Conservation (phyloP, 2,329 filamentous ascomycete species). For the Knoxdaviesia capensis region DNA sequence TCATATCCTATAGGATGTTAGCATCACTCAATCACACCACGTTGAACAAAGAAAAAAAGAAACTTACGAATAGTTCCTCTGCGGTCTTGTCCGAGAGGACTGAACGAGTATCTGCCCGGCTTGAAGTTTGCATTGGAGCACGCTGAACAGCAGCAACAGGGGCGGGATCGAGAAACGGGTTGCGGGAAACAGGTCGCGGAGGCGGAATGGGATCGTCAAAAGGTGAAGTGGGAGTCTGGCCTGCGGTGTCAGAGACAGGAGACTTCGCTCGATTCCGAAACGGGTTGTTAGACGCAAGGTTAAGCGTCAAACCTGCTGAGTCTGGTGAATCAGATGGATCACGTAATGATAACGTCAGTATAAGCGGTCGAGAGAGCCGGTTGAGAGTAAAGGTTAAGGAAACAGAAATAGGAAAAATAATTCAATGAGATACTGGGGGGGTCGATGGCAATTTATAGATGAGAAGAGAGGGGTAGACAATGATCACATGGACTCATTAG, state of each 20-base stretch:
- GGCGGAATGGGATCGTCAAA: conserved; percentile 32
- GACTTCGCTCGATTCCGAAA: conserved; percentile 56
- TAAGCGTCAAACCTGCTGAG: conserved; percentile 32
- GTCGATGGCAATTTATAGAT: conserved; percentile 7
- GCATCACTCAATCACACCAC: conserved; percentile 1
- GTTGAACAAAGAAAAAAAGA: not conserved
- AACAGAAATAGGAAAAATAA: conserved; percentile 12
- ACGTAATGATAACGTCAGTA: too few relatives aligned
- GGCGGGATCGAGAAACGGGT: conserved; percentile 49
- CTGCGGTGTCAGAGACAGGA: conserved; percentile 17
- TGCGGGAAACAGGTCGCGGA: conserved; percentile 45
- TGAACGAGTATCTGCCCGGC: conserved; percentile 1
- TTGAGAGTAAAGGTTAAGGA: too few relatives aligned
- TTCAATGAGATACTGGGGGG: conserved; percentile 12
- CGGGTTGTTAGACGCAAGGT: conserved; percentile 66
- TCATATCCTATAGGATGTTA: conserved; percentile 32
- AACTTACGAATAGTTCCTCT: conserved; percentile 61
- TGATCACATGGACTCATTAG: too few relatives aligned
- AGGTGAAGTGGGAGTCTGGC: conserved; percentile 26
- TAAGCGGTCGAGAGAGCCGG: too few relatives aligned
- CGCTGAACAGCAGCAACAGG: too few relatives aligned
- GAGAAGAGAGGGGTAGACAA: conserved; percentile 4
- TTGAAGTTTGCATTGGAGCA: not conserved
- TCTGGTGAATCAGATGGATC: too few relatives aligned
- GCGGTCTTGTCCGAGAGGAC: conserved; percentile 24